phyloP scores from a whole-genome alignment of 768 basidiomycete species.

The Nidula microcarpa region DNA sequence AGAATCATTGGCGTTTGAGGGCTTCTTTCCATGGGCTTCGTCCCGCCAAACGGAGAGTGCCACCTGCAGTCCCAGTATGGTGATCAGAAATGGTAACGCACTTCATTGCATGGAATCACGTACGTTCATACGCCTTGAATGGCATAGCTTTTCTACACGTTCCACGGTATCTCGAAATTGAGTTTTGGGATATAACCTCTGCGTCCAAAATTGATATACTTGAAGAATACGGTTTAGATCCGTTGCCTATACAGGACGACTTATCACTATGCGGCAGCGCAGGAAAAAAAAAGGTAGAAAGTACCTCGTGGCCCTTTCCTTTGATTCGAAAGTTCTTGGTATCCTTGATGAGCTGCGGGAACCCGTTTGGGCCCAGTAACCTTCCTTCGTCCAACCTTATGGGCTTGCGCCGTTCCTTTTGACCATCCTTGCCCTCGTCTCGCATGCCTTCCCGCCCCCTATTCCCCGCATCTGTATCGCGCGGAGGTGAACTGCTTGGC shows the following conservation, averaged over 20 bases:
- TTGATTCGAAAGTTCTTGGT: constrained; percentile 76
- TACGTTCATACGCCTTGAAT: constrained; percentile 84
- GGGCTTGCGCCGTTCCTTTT: constrained; percentile 37
- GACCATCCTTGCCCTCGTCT: not conserved
- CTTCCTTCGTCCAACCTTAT: constrained; percentile 73
- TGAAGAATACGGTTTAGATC: constrained; percentile 81
- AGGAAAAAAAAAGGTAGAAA: not conserved
- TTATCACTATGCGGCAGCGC: not conserved
- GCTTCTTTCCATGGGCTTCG: constrained; percentile 42
- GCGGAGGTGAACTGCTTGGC: constrained; percentile 47
- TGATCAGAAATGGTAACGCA: not conserved
- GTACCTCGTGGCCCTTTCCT: constrained; percentile 93
- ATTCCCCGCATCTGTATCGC: constrained; percentile 17
- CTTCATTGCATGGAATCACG: constrained; percentile 15
- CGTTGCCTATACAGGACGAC: constrained; percentile 42
- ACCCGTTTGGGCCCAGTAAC: constrained; percentile 69
- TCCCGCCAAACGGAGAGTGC: constrained; percentile 76
- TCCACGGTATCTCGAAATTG: constrained; percentile 85
- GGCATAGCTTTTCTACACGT: constrained; percentile 85
- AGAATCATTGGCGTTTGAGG: constrained; percentile 6
- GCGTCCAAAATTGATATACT: constrained; percentile 93
- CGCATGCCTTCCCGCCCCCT: not conserved
- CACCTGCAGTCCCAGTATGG: constrained; percentile 38
- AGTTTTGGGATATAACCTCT: constrained; percentile 86
- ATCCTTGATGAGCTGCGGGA: constrained; percentile 75